These are phyloP conservation scores for Leccinum pachyderme DNA, from an alignment of 1,284 basidiomycete species.

Conservation along the genomic window DNA sequence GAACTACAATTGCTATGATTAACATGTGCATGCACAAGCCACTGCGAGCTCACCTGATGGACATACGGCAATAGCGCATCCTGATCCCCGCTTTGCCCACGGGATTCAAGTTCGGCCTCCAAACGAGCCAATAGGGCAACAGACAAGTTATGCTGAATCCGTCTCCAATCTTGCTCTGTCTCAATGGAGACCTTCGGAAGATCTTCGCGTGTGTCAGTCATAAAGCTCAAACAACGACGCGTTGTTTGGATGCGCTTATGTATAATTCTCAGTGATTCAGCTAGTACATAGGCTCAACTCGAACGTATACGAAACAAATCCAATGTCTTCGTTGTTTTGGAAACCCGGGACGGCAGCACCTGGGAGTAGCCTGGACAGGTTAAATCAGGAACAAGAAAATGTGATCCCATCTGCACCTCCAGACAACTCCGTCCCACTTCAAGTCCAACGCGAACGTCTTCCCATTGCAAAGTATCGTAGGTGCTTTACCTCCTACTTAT, in stretches of 20 bases:
- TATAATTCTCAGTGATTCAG: too few relatives aligned
- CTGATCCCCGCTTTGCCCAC: slow-evolving; percentile 37
- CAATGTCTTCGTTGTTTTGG: slow-evolving; percentile 63
- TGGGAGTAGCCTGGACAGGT: slow-evolving; percentile 85
- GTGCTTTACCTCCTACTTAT: slow-evolving; percentile 25
- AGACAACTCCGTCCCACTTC: slow-evolving; percentile 59
- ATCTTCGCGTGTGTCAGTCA: slow-evolving; percentile 47
- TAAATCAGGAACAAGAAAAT: slow-evolving; percentile 70
- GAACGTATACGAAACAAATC: background rate
- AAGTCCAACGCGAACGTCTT: slow-evolving; percentile 73
- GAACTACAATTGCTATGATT: slow-evolving; percentile 41
- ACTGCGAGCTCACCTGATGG: slow-evolving; percentile 41
- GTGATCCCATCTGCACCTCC: slow-evolving; percentile 64
- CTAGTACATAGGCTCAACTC: background rate
- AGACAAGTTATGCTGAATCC: slow-evolving; percentile 51
- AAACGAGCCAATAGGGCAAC: slow-evolving; percentile 43
- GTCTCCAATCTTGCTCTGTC: slow-evolving; percentile 59
- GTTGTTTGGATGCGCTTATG: slow-evolving; percentile 14
- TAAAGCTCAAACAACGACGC: too few relatives aligned
- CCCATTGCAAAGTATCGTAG: slow-evolving; percentile 87
- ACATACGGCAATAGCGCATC: slow-evolving; percentile 47
- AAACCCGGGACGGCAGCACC: slow-evolving; percentile 83
- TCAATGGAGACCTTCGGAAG: slow-evolving; percentile 63
- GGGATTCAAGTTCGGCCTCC: slow-evolving; percentile 41
- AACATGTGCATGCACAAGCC: slow-evolving; percentile 3